Conservation (phyloP, 164 flowering plant species). For the Vitis amurensis region DNA sequence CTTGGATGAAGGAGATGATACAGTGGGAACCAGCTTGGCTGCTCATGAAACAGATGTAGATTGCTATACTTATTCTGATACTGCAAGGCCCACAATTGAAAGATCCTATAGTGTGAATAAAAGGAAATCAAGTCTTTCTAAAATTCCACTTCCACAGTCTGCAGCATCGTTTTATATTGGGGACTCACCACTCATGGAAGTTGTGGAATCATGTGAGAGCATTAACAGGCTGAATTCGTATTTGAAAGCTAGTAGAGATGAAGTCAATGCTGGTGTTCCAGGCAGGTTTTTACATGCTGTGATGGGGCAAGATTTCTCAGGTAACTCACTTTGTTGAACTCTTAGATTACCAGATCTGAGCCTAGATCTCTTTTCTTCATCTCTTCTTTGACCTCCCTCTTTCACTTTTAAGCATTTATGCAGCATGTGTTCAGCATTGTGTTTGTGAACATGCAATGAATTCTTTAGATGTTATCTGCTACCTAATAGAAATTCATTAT, state of each 20-base stretch:
- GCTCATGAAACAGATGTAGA: slow-evolving; percentile 19
- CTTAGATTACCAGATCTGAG: neutral
- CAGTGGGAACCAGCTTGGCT: slow-evolving; percentile 8
- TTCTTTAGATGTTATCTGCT: neutral
- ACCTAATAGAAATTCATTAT: neutral
- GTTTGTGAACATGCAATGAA: neutral
- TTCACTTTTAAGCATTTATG: neutral
- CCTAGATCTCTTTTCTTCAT: neutral
- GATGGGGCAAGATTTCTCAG: slow-evolving; percentile 50
- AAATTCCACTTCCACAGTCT: slow-evolving; percentile 49
- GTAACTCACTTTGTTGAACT: slow-evolving; percentile 23
- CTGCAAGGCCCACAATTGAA: slow-evolving; percentile 21
- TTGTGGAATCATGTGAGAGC: slow-evolving; percentile 53
- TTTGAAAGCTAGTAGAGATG: slow-evolving; percentile 45
- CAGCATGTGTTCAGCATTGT: neutral
- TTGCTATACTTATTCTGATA: neutral
- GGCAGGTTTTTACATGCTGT: slow-evolving; percentile 69
- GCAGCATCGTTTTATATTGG: slow-evolving; percentile 62
- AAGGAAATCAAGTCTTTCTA: slow-evolving; percentile 23
- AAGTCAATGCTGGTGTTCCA: slow-evolving; percentile 58
- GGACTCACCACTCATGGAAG: slow-evolving; percentile 38
- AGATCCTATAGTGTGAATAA: slow-evolving; percentile 33
- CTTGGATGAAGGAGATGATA: slow-evolving; percentile 12
- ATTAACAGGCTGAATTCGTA: slow-evolving; percentile 37
- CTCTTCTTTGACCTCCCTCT: neutral